Conservation (phyloP, 768 basidiomycete genomes). For the Suillus subaureus region DNA sequence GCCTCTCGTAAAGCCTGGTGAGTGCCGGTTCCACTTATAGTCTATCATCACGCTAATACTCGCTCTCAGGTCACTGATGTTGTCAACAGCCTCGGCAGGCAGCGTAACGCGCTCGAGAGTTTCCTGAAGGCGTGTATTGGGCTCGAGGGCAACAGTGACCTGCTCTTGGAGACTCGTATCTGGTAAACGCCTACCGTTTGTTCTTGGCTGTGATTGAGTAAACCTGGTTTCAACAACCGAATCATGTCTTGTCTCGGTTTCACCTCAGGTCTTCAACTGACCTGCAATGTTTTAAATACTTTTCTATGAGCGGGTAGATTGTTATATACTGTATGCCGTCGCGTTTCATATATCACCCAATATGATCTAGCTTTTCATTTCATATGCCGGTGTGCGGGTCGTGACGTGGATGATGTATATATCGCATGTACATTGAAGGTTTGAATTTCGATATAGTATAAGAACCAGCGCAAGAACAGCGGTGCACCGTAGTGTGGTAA, state of each 20-base stretch:
- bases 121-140: constrained; percentile 96
- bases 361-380: background rate
- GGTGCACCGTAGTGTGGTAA: too few species aligned
- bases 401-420: background rate
- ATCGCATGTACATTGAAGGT: too few species aligned
- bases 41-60: constrained; percentile 3
- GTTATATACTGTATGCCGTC: background rate
- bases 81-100: constrained; percentile 93
- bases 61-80: constrained; percentile 71
- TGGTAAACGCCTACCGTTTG: constrained; percentile 59
- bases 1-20: constrained; percentile 91
- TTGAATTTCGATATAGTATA: too few species aligned
- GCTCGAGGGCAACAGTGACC: constrained; percentile 78
- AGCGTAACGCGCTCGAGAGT: constrained; percentile 90
- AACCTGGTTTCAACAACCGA: constrained; percentile 6
- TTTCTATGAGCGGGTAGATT: background rate
- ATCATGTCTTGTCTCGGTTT: background rate
- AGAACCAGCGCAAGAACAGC: too few species aligned
- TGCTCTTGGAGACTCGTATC: constrained; percentile 84
- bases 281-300: background rate
- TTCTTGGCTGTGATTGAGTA: background rate
- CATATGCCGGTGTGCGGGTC: background rate
- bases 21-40: constrained; percentile 16
- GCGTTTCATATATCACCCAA: background rate
- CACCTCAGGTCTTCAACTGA: background rate